Base-by-base conservation (phyloP, 1,284 basidiomycete species). In the Ceratobasidium sp. region DNA sequence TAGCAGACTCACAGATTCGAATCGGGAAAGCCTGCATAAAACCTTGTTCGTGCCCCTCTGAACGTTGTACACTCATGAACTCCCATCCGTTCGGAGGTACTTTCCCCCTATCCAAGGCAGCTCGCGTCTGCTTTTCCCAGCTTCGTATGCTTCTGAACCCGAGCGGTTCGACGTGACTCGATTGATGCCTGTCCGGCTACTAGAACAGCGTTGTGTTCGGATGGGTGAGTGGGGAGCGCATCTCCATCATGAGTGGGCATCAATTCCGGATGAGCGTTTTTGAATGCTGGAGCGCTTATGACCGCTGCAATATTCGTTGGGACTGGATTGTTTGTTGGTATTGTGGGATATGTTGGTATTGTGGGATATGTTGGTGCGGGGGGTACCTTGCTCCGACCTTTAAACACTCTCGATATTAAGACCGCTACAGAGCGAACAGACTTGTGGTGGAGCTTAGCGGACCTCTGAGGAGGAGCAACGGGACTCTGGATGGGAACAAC, bases 181-280 rank as follows among this genome's bases (percentile, higher is more conserved):
- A 23, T 52, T n/a, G 70, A 46, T 10, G 68, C 46, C 70, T 75
- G 70, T 23, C 78, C 75, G 13, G 56, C 44, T 12, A 82, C 59
- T 0, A 80, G 56, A 56, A 82, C 67, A 5, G 79, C 54, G 65
- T 81, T 80, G 74, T 83, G 83, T 54, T 81, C 80, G 0, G 81
- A 82, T 0, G 83, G 80, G 73, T 83, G 83, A 0, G 83, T 82
- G 44, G 77, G 77, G 10, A 80, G 80, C 17, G 75, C 77, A 28
- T 81, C 81, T 44, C 59, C 76, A 23, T 82, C 80, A 23, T 56
- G 54, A 0, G 59, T 67, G 0, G 78, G 77, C n/a, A 80, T 26
- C 1, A 81, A 50, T 52, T 81, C 79, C 1, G 80, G 81, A 9
- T 78, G 80, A 46, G 65, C 28, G 69, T 82, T 80, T 26, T n/a